These are phyloP conservation scores for Monotropa hypopitys DNA, from an alignment of 179 eudicot genomes.

Conservation along the genomic window DNA sequence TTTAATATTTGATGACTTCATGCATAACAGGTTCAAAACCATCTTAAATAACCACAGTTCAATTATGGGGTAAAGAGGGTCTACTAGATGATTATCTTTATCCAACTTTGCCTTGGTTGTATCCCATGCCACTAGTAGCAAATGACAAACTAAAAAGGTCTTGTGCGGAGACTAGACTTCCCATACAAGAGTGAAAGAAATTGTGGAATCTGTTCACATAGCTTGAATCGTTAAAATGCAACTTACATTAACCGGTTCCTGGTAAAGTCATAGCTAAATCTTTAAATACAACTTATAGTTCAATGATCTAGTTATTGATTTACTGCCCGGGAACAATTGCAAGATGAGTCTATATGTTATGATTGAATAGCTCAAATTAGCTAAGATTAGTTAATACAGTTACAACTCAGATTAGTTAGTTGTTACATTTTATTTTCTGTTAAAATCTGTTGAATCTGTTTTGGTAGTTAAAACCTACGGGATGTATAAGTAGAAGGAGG, in stretches of 20 bases:
- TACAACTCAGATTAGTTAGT: too few species aligned
- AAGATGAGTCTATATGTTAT: neutral
- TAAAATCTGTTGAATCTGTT: too few species aligned
- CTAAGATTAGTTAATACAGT: too few species aligned
- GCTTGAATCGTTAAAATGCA: neutral
- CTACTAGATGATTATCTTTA: neutral
- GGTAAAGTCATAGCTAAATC: neutral
- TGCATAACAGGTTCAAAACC: neutral
- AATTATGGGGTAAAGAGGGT: neutral
- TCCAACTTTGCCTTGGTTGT: neutral
- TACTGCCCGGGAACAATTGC: neutral
- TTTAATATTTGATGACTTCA: neutral
- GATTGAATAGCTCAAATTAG: too few species aligned
- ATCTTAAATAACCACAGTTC: neutral
- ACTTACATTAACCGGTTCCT: too few species aligned
- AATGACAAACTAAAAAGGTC: neutral
- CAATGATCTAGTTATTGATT: neutral
- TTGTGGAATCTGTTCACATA: neutral
- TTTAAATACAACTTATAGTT: neutral
- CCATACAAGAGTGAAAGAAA: neutral
- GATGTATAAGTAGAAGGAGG: too few species aligned
- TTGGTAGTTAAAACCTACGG: too few species aligned
- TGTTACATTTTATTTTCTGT: too few species aligned
- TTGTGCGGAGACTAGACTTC: neutral
- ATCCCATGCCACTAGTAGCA: neutral